Percentiles rank a stretch among this genome's conserved stretches.
These are phyloP conservation scores for Stellera chamaejasme DNA, from an alignment of 345 rosid species.

Conservation along the genomic window DNA sequence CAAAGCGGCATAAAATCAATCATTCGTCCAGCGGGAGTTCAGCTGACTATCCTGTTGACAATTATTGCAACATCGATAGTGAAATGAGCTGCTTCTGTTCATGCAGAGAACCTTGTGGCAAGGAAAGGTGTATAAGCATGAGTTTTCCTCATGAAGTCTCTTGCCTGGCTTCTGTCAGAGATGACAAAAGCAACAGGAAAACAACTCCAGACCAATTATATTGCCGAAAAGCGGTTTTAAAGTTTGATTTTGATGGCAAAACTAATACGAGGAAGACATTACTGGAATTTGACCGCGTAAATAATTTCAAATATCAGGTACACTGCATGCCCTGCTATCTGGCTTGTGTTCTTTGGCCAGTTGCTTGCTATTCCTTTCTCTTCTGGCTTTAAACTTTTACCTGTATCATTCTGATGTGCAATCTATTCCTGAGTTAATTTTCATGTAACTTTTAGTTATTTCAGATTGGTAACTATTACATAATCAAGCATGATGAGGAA, in stretches of 20 bases:
- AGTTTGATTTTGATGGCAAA: constrained; percentile 17
- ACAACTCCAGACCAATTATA: constrained; percentile 36
- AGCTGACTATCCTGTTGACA: constrained; percentile 15
- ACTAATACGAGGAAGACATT: constrained; percentile 37
- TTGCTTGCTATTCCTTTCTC: not conserved
- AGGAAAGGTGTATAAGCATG: constrained; percentile 10
- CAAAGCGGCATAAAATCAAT: constrained; percentile 43
- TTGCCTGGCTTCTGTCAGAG: constrained; percentile 46
- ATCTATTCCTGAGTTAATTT: constrained; percentile 13
- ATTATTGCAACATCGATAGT: constrained; percentile 6
- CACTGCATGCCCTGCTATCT: not conserved
- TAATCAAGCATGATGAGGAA: constrained; percentile 41
- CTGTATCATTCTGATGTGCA: not conserved
- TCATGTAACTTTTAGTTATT: constrained; percentile 40
- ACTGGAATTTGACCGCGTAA: constrained; percentile 50
- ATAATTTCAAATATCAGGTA: constrained; percentile 41
- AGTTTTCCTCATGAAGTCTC: constrained; percentile 30
- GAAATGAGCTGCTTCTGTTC: constrained; percentile 9
- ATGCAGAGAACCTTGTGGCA: constrained; percentile 8
- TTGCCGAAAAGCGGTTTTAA: constrained; percentile 20
- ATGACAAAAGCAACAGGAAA: constrained; percentile 15
- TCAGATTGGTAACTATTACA: constrained; percentile 69
- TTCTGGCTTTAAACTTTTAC: no score
- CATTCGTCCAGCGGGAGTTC: constrained; percentile 11
- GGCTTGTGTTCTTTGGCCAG: not conserved